Conservation (phyloP, 2,329 filamentous ascomycete genomes). For the Fusarium keratoplasticum region DNA sequence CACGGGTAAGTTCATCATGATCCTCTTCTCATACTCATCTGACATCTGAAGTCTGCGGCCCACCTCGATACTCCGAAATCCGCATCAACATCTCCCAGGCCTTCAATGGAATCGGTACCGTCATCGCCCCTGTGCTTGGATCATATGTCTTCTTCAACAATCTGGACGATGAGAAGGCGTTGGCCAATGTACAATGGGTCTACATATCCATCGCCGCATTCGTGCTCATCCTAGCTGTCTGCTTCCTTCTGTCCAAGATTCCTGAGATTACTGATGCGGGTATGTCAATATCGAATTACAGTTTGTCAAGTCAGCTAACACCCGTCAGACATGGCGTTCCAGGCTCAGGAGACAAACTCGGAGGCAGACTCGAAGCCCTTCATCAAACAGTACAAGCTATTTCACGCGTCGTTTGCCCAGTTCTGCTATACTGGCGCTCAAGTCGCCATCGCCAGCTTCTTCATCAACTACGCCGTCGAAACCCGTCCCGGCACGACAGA, state of each 20-base stretch:
- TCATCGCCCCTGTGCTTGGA: constrained; percentile 78
- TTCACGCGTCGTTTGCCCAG: constrained; percentile 80
- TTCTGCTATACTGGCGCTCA: constrained; percentile 85
- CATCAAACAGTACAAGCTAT: constrained; percentile 77
- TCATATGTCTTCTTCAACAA: constrained; percentile 79
- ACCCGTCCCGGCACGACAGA: constrained; percentile 64
- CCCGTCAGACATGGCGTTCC: constrained; percentile 70
- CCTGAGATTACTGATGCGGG: constrained; percentile 74
- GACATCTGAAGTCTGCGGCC: constrained; percentile 57
- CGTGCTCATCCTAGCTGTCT: constrained; percentile 72
- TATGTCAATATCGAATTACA: constrained; percentile 25
- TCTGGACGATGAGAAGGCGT: constrained; percentile 65
- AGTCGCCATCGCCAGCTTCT: constrained; percentile 73
- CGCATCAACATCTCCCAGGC: constrained; percentile 82
- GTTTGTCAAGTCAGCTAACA: constrained; percentile 5
- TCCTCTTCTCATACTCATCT: not conserved
- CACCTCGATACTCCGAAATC: constrained; percentile 77
- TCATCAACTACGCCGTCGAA: constrained; percentile 79
- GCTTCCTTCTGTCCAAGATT: constrained; percentile 76
- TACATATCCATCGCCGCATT: constrained; percentile 80
- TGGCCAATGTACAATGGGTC: constrained; percentile 80
- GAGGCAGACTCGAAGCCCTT: constrained; percentile 71
- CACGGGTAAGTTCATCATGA: constrained; percentile 53
- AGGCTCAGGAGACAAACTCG: constrained; percentile 66
- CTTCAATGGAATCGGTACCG: constrained; percentile 80